Base-by-base conservation (phyloP, 2,329 filamentous ascomycete genomes). In the Penicillium sp. region DNA sequence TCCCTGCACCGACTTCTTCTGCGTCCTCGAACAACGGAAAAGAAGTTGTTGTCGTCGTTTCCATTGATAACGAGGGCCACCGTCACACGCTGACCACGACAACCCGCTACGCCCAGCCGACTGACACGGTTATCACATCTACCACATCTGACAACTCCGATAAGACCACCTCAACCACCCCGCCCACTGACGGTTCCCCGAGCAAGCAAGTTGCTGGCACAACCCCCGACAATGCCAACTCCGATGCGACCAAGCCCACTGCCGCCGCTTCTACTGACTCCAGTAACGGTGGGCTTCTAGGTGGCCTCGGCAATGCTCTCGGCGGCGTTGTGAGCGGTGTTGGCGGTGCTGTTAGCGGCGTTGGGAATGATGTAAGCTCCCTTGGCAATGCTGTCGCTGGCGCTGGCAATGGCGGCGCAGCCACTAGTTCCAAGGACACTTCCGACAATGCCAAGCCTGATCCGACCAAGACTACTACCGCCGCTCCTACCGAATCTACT, bases 41-140 rank as follows among this genome's bases (percentile, higher is more conserved):
- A 39, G 46, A 57, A 29, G 54, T 56, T 6, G 48, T 58, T n/a
- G 54, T 58, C 9, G 51, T 58, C 5, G 45, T 56, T 36, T 58
- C 55, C 1, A 27, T 50, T n/a, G 55, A 58, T 16, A 44, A 44
- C 11, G 42, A 51, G 22, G 50, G 50, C 18, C 46, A 57, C 38
- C 51, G 52, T 20, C 52, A 56, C 27, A 58, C 55, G 3, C 35
- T 55, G 11, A 58, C 54, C 22, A 51, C 49, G 2, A 49, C 48
- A 11, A 51, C 52, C 20, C 47, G 46, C 24, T 27, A 29, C 14
- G 37, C 46, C 13, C 40, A 47, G 44, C 45, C 44, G 4, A 51
- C 46, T 29, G 34, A 47, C 9, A 42, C 39, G 6, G 42, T 44
- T 13, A 51, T 39, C 18, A 36, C 46, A 31, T 44, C 45, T 18